A percentile compares a stretch with the other conserved stretches of the same genome.
phyloP scores from a whole-genome alignment of 2,329 filamentous ascomycete species.

The Pseudonectria buxi region DNA sequence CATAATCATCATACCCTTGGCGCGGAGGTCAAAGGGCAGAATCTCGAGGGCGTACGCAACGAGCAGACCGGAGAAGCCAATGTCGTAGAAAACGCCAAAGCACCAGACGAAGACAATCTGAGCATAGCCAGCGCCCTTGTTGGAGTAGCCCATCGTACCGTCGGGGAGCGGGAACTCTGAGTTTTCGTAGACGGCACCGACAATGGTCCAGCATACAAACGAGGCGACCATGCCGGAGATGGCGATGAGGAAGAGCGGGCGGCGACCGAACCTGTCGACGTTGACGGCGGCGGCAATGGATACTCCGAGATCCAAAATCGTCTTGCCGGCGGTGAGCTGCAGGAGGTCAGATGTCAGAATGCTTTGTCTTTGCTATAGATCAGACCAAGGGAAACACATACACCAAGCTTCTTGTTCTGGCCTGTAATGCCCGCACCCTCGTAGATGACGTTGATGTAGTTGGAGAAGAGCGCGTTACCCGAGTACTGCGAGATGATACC shows the following conservation, averaged over 20 bases:
- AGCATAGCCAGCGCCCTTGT: conserved; percentile 41
- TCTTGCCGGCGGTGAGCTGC: conserved; percentile 47
- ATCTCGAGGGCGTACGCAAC: conserved; percentile 54
- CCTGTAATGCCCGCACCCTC: conserved; percentile 52
- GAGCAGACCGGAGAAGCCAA: conserved; percentile 52
- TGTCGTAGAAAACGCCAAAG: conserved; percentile 53
- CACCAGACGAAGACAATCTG: conserved; percentile 54
- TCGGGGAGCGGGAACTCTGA: conserved; percentile 20
- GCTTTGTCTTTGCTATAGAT: too few species aligned
- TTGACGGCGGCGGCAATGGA: conserved; percentile 46
- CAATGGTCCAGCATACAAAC: conserved; percentile 45
- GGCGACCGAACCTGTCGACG: conserved; percentile 45
- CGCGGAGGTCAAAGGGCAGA: conserved; percentile 50
- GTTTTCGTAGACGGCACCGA: conserved; percentile 46
- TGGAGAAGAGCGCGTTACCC: conserved; percentile 60
- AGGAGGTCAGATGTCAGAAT: conserved; percentile 2
- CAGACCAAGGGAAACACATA: conserved; percentile 19
- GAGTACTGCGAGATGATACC: conserved; percentile 63
- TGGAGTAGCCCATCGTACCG: conserved; percentile 26
- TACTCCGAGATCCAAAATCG: conserved; percentile 51
- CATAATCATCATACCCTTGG: conserved; percentile 57
- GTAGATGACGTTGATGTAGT: conserved; percentile 60
- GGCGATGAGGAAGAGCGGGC: conserved; percentile 46
- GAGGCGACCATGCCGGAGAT: conserved; percentile 42
- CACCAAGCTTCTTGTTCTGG: conserved; percentile 49